phyloP scores from a whole-genome alignment of 306 rosid species.

The Vicia villosa region DNA sequence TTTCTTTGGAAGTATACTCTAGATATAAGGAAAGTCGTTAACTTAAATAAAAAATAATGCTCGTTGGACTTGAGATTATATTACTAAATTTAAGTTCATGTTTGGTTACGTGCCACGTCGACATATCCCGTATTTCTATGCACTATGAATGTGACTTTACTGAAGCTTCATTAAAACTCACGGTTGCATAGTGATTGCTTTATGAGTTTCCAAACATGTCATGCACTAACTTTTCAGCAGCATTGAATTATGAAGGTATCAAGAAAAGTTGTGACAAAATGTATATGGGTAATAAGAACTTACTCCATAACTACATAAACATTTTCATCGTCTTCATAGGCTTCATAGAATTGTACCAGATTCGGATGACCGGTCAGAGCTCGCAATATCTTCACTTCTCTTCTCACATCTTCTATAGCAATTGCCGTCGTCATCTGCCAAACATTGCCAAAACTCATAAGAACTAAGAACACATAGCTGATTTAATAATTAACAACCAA shows the following conservation, averaged over 20 bases:
- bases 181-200: background rate
- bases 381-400: slow-evolving; percentile 86
- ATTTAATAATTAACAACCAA: slow-evolving; percentile 25
- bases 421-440: slow-evolving; percentile 88
- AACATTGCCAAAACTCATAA: slow-evolving; percentile 36
- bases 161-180: background rate
- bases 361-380: slow-evolving; percentile 80
- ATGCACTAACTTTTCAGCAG: background rate
- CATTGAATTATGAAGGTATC: slow-evolving; percentile 1
- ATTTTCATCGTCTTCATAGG: slow-evolving; percentile 79
- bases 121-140: background rate
- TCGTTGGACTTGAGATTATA: background rate
- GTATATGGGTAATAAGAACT: slow-evolving; percentile 40
- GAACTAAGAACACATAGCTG: slow-evolving; percentile 32
- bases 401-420: slow-evolving; percentile 81
- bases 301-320: slow-evolving; percentile 90
- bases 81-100: background rate
- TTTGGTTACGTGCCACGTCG: background rate
- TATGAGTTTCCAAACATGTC: background rate
- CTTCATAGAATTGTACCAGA: slow-evolving; percentile 79
- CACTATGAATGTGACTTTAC: background rate
- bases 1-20: background rate
- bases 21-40: slow-evolving; percentile 11
- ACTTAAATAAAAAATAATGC: background rate
- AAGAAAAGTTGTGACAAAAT: background rate